Evolutionary conservation across 768 basidiomycete species (phyloP), one percentile per base, ranked within the genome.

Genomic region (Rhizopogon roseolus): DNA sequence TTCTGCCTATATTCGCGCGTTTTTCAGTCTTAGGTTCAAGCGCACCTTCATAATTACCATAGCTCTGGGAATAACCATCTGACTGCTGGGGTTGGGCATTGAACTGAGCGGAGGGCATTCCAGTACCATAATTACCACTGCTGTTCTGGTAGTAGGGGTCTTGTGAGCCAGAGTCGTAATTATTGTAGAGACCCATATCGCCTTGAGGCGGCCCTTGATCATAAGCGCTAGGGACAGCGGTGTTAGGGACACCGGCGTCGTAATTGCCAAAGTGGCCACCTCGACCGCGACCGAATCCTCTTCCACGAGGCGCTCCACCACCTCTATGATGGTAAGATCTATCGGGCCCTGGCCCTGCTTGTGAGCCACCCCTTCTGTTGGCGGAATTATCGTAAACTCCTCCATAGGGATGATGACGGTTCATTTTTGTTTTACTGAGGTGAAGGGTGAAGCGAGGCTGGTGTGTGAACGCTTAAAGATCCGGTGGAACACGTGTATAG

Each of bases 361-460:
- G 80, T 56, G 81, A 76, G 54, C 84, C 86, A 45, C 86, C 86
- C 66, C 88, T 82, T 63, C 76, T 71, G 53, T 82, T 77, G 43
- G 74, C 70, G 39, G 76, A 71, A 52, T 74, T 73, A 56, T 89
- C 89, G 76, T 82, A 85, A 65, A 74, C 73, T 59, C 78, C 66
- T 56, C 57, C 78, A 62, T 93, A 93, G 25, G 91, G 91, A 81
- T 93, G 89, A 73, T 92, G 90, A 65, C 90, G 88, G 73, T 91
- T 90, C 90, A 93, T 93, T 68, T 66, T 66, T 65, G 22, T 46
- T 46, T 46, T 46, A 46, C 45, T 46, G 45, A 2, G 34, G 39
- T 41, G 8, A 19, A 28, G 29, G 38, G 16, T 32, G 17, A 52
- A 11, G 29, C 29, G 34, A 44, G 22, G 42, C 41, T 45, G 49